Evolutionary conservation across 176 grass and related monocot genomes (phyloP).

Genomic region (Oryza coarctata): DNA sequence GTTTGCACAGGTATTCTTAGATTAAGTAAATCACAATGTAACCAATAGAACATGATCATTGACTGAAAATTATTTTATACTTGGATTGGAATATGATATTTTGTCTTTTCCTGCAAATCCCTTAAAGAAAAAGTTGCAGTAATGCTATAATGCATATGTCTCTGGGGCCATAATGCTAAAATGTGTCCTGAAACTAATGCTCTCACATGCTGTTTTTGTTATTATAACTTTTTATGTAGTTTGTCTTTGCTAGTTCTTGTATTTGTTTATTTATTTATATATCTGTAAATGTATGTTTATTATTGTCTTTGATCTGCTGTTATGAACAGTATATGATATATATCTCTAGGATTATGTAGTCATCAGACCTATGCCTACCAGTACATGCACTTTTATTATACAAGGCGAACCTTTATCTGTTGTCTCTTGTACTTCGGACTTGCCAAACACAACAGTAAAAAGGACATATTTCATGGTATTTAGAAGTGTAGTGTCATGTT

Average conservation of each 20-base stretch:
- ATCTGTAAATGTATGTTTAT: conserved; percentile 2
- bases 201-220: conserved; percentile 1
- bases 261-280: background rate
- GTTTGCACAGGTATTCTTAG: background rate
- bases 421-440: background rate
- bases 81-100: background rate
- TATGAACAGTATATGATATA: conserved; percentile 4
- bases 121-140: background rate
- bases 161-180: background rate
- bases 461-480: background rate
- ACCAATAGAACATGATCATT: background rate
- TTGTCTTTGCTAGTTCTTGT: background rate
- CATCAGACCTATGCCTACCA: background rate
- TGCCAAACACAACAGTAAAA: background rate
- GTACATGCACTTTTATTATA: background rate
- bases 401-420: background rate
- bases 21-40: background rate
- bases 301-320: conserved; percentile 13
- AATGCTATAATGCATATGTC: background rate
- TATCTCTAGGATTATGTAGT: background rate
- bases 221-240: conserved; percentile 11
- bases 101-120: background rate
- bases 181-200: background rate
- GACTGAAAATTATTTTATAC: conserved; percentile 4
- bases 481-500: background rate